Evolutionary conservation across 768 basidiomycete genomes (phyloP), one percentile per base, ranked within the genome.

Genomic region (Tricholoma furcatifolium): DNA sequence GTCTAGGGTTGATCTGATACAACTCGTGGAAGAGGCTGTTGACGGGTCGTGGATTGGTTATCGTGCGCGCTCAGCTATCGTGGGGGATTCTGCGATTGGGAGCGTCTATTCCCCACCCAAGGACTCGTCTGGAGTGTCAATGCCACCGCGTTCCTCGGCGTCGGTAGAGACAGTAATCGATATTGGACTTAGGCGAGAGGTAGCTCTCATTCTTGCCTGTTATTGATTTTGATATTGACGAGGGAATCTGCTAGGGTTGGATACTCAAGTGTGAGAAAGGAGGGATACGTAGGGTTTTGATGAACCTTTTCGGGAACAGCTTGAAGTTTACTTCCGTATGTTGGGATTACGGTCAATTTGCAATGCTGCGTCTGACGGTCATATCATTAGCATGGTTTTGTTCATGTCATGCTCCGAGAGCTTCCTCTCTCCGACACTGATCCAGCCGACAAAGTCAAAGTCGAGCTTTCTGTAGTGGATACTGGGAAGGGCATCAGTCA

Each of bases 401-500:
- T 98, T 30, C 93, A 94, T 62, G 85, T 97, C 49, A 77, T 85
- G 6, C 72, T 97, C 35, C 85, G 89, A 6, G 84, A 94, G 62
- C 62, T 93, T 21, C 83, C 87, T 6, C 70, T 71, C n/a, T 66
- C 69, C 3, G 75, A 79, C 10, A 79, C 78, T 41, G 77, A 79
- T 44, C 74, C 78, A 32, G 76, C 79, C 1, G 74, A 81, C 47
- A 83, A 78, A 54, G 78, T 89, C 47, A 91, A 81, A 62, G 75
- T 96, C 43, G 93, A 97, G 64, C 74, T 98, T 47, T 79, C 83
- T 21, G 93, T 98, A 6, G 77, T 82, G 47, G 94, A 98, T 66
- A 92, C 92, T 3, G 94, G 94, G 44, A 98, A 95, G 82, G 94
- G 94, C 20, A 98, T 98, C 57, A 93, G 91, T 64, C 89, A 90